Base-by-base conservation (phyloP, 495 filamentous ascomycete genomes). In the Penicillium herquei region DNA sequence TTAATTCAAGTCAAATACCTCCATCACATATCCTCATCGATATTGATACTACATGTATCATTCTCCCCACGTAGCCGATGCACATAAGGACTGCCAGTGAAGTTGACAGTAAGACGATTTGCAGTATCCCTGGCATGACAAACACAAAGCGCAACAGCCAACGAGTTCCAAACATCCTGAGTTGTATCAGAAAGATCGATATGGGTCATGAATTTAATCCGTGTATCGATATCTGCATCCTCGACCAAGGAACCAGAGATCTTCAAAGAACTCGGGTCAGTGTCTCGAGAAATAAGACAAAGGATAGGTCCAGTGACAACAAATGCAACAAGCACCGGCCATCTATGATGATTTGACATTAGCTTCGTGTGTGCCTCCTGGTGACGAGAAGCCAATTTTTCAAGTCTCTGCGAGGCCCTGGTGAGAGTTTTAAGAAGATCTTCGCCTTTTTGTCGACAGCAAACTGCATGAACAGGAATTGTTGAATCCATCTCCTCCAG, bases 121-220 rank as follows among this genome's bases (percentile, higher is more conserved):
- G 78, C 65, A 26, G 68, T 70, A 17, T 67, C 67, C 17, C 75
- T 63, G 12, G 72, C 64, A 55, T 71, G 61, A 56, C 74, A 65
- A 7, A 78, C 62, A 4, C 66, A 53, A 35, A 80, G 76, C 1
- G 75, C 70, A 31, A 80, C 42, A 1, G 74, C 72, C 30, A 80
- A 64, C 7, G 74, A 75, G 54, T 76, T 75, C 78, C 78, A 81
- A 2, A 78, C 75, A 58, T 80, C 77, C 48, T 76, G 70, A 3
- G 68, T 70, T 0, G 48, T 21, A 13, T 74, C 69, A 3, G 64
- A 62, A 34, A 78, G 61, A 54, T 80, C 73, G 55, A 75, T 73
- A 5, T 71, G 70, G 7, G 59, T 67, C 17, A 80, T 62, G 33
- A 67, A 71, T 31, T 66, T 69, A 13, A 58, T 52, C 26, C 42